Evolutionary conservation across 768 basidiomycete species (phyloP).

Genomic region (Mycena amicta): DNA sequence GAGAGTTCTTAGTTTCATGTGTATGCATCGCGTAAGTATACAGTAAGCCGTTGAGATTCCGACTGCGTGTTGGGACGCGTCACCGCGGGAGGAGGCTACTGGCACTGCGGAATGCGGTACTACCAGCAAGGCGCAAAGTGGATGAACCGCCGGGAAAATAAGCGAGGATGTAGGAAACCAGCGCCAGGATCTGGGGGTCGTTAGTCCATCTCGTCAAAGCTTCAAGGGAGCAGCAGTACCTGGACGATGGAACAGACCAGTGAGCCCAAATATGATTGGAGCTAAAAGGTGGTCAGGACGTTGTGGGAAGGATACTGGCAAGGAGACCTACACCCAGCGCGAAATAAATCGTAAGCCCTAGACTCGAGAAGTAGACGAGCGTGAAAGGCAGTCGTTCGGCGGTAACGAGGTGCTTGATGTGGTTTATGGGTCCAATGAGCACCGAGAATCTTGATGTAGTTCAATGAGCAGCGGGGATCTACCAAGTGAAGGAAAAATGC

Average conservation of each 20-base stretch:
- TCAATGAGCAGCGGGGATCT: slow-evolving; percentile 88
- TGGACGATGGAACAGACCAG: slow-evolving; percentile 82
- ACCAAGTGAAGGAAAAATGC: too few species aligned
- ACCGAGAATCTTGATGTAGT: slow-evolving; percentile 87
- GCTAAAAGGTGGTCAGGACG: slow-evolving; percentile 42
- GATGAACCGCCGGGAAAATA: slow-evolving; percentile 93
- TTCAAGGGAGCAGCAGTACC: too few species aligned
- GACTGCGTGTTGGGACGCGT: slow-evolving; percentile 10
- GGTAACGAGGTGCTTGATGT: slow-evolving; percentile 84
- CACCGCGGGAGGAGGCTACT: slow-evolving; percentile 81
- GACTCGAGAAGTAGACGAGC: slow-evolving; percentile 76
- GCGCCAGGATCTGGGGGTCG: slow-evolving; percentile 70
- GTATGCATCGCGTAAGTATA: not conserved
- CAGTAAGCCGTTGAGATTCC: not conserved
- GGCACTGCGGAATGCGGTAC: slow-evolving; percentile 82
- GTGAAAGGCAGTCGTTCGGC: slow-evolving; percentile 86
- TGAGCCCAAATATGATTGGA: slow-evolving; percentile 84
- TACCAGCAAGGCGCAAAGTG: slow-evolving; percentile 78
- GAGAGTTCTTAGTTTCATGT: not conserved
- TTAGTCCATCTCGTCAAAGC: too few species aligned
- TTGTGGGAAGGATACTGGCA: not conserved
- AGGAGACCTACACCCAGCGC: slow-evolving; percentile 73
- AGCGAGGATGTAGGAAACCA: slow-evolving; percentile 87
- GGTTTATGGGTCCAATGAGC: slow-evolving; percentile 89
- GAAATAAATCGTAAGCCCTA: slow-evolving; percentile 89